Base-by-base conservation (phyloP, 371 early-diverging fungal genomes). In the Enteropsectra breve region DNA sequence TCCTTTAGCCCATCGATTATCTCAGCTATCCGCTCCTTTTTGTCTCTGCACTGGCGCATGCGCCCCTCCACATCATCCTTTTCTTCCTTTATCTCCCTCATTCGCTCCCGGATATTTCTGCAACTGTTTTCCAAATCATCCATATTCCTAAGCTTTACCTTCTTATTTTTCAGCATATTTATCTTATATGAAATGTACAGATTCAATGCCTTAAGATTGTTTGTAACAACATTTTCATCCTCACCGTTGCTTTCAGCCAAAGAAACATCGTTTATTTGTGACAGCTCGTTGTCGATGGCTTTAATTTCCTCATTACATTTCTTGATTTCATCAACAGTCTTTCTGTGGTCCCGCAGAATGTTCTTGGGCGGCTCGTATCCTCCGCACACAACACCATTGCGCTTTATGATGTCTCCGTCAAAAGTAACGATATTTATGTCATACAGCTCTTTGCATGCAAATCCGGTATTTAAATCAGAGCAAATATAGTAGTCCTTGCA, bases 371-470 rank as follows among this genome's bases (percentile, higher is more conserved):
- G 66, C 24, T 77, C 73, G 37, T 69, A 65, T 50, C 80, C 80
- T n/a, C 80, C 78, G 6, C 71, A 63, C 0, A 80, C 71, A 21
- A 52, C 38, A n/a, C 80, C 80, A 13, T 60, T 59, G 37, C 34
- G 68, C 13, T 52, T 56, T 26, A 80, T 49, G 32, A 71, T 46
- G 53, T 80, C 80, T 13, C 78, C 78, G 15, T 58, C 72, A 23
- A 66, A 29, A 11, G 80, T 76, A 4, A 80, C 73, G 24, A 72
- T 66, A 63, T 72, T 76, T 13, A 78, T 63, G 2, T 65, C 47
- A 37, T 78, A 67, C 15, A 34, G 56, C 47, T 66, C 62, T 11
- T 74, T 72, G 4, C 56, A 18, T 18, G 26, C 24, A 15, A 52
- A 32, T 32, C 57, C 78, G 3, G 33, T 65, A 24, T 72, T 71